phyloP scores from a whole-genome alignment of 306 rosid genomes.

The Gleditsia sinensis region DNA sequence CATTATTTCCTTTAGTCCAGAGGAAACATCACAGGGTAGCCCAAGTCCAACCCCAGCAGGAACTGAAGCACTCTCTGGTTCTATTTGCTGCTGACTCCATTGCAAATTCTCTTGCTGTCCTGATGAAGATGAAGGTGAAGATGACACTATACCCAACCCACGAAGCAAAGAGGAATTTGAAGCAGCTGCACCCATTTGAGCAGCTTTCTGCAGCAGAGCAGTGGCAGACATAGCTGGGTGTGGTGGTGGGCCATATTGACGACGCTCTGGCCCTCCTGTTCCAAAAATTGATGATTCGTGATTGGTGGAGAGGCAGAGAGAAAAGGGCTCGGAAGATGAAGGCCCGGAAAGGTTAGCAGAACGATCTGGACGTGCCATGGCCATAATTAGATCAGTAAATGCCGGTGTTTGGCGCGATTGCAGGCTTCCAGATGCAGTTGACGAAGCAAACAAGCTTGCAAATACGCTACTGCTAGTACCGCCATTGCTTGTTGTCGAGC shows the following conservation, averaged over 20 bases:
- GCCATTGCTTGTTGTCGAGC: conserved; percentile 63
- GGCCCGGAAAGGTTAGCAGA: conserved; percentile 49
- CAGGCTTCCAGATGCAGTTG: conserved; percentile 55
- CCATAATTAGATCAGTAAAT: conserved; percentile 61
- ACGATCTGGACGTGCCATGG: conserved; percentile 54
- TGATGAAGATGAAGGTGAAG: conserved; percentile 53
- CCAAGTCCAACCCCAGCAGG: conserved; percentile 78
- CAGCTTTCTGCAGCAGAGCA: conserved; percentile 92
- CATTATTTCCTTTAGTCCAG: conserved; percentile 81
- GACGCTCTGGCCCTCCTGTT: conserved; percentile 60
- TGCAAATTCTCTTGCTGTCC: conserved; percentile 60
- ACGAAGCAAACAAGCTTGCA: conserved; percentile 80
- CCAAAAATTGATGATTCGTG: conserved; percentile 66
- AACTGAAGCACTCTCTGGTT: conserved; percentile 48
- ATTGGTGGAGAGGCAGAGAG: conserved; percentile 77
- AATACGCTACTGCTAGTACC: conserved; percentile 62
- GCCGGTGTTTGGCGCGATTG: conserved; percentile 61
- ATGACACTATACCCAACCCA: conserved; percentile 72
- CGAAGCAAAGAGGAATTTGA: conserved; percentile 75
- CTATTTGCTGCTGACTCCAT: conserved; percentile 67
- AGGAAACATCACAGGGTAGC: conserved; percentile 63
- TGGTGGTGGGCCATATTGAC: conserved; percentile 60
- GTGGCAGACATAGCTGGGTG: conserved; percentile 94
- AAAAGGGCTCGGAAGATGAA: conserved; percentile 64
- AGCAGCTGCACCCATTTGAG: conserved; percentile 86